phyloP scores from a whole-genome alignment of 805 yeast genomes.

The Wickerhamiella nectarea region DNA sequence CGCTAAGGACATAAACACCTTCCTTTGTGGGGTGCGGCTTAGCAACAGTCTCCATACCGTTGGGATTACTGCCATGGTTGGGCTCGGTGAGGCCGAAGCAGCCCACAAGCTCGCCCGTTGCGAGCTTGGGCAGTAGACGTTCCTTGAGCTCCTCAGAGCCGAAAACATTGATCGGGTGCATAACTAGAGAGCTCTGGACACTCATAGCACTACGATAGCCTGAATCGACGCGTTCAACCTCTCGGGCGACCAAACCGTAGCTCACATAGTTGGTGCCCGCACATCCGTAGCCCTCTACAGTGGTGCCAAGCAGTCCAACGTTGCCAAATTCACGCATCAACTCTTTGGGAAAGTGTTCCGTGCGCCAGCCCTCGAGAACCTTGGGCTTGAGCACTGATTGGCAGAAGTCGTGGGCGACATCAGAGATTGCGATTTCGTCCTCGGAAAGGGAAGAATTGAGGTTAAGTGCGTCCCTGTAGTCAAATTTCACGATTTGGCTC shows the following conservation, averaged over 20 bases:
- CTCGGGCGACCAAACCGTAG: conserved; percentile 32
- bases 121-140: conserved; percentile 29
- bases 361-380: conserved; percentile 30
- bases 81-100: conserved; percentile 56
- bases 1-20: conserved; percentile 30
- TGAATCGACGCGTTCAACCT: conserved; percentile 33
- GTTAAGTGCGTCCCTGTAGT: conserved; percentile 30
- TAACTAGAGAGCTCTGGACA: conserved; percentile 34
- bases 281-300: conserved; percentile 33
- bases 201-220: conserved; percentile 34
- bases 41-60: conserved; percentile 43
- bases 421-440: conserved; percentile 28
- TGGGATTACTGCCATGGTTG: conserved; percentile 49
- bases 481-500: conserved; percentile 15
- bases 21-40: conserved; percentile 30
- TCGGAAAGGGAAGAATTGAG: conserved; percentile 27
- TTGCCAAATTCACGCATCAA: conserved; percentile 32
- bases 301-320: conserved; percentile 31
- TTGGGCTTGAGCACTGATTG: conserved; percentile 29
- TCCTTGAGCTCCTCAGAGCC: conserved; percentile 32
- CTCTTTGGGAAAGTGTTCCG: conserved; percentile 27
- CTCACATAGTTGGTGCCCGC: conserved; percentile 32
- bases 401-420: conserved; percentile 28
- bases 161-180: conserved; percentile 31
- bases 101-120: conserved; percentile 35